These are phyloP conservation scores for Vairimorpha necatrix DNA, from an alignment of 371 early-diverging fungal genomes.

Conservation along the genomic window DNA sequence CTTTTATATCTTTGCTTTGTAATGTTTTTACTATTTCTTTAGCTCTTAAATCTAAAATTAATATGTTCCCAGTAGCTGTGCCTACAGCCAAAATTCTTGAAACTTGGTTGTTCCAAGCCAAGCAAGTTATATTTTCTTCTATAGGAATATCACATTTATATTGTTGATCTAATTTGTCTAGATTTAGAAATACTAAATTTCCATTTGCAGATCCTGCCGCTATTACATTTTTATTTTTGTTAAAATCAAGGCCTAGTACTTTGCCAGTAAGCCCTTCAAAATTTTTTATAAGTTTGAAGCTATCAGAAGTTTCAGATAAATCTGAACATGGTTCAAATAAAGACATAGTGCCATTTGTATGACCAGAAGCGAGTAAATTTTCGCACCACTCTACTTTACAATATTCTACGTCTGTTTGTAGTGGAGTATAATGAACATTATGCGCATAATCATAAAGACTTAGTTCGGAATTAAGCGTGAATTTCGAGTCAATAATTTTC, in stretches of 20 bases:
- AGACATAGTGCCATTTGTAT: conserved; percentile 57
- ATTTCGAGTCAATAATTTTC: conserved; percentile 64
- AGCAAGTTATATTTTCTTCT: conserved; percentile 43
- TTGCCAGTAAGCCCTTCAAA: conserved; percentile 49
- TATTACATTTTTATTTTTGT: conserved; percentile 55
- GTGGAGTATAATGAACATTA: conserved; percentile 37
- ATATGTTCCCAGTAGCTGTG: conserved; percentile 55
- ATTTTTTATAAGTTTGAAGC: conserved; percentile 21
- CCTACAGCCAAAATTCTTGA: conserved; percentile 60
- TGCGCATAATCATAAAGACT: conserved; percentile 50
- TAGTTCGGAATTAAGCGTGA: conserved; percentile 58
- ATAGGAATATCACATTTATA: conserved; percentile 57
- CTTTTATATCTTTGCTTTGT: conserved; percentile 30
- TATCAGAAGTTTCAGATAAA: conserved; percentile 3
- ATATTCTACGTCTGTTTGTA: conserved; percentile 54
- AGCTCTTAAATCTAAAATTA: conserved; percentile 60
- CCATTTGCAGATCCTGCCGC: conserved; percentile 57
- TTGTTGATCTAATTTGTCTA: conserved; percentile 60
- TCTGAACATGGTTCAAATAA: conserved; percentile 37
- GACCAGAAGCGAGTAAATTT: conserved; percentile 58
- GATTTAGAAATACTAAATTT: conserved; percentile 61
- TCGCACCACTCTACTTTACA: conserved; percentile 62
- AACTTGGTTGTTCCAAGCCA: conserved; percentile 62
- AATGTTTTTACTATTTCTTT: conserved; percentile 59
- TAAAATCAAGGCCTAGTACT: conserved; percentile 62